Conservation (phyloP, 1,284 basidiomycete genomes). For the Ganoderma boninense region DNA sequence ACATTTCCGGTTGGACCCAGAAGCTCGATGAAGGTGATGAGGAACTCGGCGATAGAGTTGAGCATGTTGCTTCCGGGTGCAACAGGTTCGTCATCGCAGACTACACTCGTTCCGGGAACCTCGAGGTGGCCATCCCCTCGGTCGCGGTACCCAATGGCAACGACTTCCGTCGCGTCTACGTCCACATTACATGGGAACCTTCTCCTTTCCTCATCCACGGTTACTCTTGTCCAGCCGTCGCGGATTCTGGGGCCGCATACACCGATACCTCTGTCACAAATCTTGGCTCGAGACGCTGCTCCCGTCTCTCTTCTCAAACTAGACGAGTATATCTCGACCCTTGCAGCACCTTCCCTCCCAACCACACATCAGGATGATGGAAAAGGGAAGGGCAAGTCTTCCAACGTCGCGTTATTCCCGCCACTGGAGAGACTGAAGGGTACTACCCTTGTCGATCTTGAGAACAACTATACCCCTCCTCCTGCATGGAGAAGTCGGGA, state of each 20-base stretch:
- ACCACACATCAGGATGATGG: constrained; percentile 16
- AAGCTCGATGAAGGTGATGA: background rate
- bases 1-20: constrained; percentile 15
- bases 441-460: constrained; percentile 63
- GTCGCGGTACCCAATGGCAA: background rate
- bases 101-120: background rate
- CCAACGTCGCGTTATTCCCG: constrained; percentile 56
- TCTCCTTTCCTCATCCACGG: constrained; percentile 18
- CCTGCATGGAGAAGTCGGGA: constrained; percentile 65
- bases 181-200: constrained; percentile 9
- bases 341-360: constrained; percentile 53
- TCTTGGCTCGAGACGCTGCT: constrained; percentile 64
- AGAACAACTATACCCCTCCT: constrained; percentile 56
- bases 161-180: constrained; percentile 9
- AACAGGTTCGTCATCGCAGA: constrained; percentile 13
- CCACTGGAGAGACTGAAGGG: constrained; percentile 66
- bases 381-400: constrained; percentile 40
- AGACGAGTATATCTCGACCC: constrained; percentile 60
- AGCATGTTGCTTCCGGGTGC: constrained; percentile 15
- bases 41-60: constrained; percentile 20
- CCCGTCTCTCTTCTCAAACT: constrained; percentile 66
- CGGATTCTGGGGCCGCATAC: constrained; percentile 42
- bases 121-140: constrained; percentile 1
- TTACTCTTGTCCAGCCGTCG: constrained; percentile 24
- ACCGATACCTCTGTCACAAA: constrained; percentile 60